Base-by-base conservation (phyloP, 2,329 filamentous ascomycete genomes). In the Fusarium ramigenum region DNA sequence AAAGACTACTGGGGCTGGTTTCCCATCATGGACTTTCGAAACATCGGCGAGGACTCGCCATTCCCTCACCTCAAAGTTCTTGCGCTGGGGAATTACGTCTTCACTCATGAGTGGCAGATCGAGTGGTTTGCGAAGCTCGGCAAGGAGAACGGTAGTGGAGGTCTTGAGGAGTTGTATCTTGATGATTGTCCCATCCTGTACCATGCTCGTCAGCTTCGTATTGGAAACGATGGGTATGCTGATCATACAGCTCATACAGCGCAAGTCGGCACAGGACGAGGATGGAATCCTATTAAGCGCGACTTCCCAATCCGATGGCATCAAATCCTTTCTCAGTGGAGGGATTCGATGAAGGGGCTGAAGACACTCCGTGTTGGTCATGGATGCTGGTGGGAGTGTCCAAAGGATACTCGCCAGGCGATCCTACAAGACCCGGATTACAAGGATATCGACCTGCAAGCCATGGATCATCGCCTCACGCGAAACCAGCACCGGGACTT, bases 81-180 rank as follows among this genome's bases (percentile, higher is more conserved):
- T 1, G 77, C 80, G 0, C 70, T 88, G 0, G 83, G 84, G 1
- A 82, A 82, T 4, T 84, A 82, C 25, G 78, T 80, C 7, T 85
- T 88, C 53, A 79, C 80, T 9, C 80, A 86, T 39, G 81, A 86
- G 25, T 83, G 81, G 79, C 85, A 87, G 60, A 73, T 86, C 1
- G 82, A 84, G 15, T 87, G 85, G 85, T 81, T 88, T 8, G 64
- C 83, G 0, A 80, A 80, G 0, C 78, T 87, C 7, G 78, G 74
- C 9, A 60, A 37, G 6, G 21, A 71, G 28, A 76, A 76, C 1
- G 61, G 63, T 0, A 65, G 30, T 9, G 54, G 63, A 7, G 72
- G 74, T 0, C 77, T 87, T 1, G 69, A 81, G 19, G 80, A 83
- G 44, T 73, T 87, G 2, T 81, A 84, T 18, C 77, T 87, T 0